Evolutionary conservation across 129 eudicot genomes (phyloP).

Genomic region (Tanacetum coccineum): DNA sequence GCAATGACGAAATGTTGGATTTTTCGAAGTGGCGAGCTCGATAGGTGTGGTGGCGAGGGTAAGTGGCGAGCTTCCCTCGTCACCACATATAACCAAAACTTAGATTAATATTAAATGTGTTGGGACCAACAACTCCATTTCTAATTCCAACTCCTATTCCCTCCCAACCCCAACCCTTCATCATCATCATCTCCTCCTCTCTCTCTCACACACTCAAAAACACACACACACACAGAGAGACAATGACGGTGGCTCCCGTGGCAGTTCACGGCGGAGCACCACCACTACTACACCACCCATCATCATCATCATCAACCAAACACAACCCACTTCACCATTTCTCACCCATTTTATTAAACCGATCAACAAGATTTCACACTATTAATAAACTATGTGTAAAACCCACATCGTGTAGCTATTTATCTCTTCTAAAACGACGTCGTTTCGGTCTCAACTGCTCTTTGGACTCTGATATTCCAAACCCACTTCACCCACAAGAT

Average conservation of each 20-base stretch:
- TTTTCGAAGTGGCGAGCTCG: no score
- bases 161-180: slow-evolving; percentile 20
- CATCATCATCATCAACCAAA: neutral
- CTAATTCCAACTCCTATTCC: slow-evolving; percentile 21
- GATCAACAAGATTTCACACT: slow-evolving; percentile 15
- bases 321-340: slow-evolving; percentile 8
- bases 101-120: slow-evolving; percentile 9
- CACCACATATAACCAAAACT: no score
- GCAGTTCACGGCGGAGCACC: slow-evolving; percentile 30
- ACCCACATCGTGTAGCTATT: neutral
- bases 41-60: no score
- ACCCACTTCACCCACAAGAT: slow-evolving; percentile 40
- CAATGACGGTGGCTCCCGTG: slow-evolving; percentile 27
- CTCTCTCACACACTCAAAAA: slow-evolving; percentile 5
- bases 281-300: slow-evolving; percentile 16
- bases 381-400: neutral
- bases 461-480: slow-evolving; percentile 57
- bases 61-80: no score
- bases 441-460: slow-evolving; percentile 38
- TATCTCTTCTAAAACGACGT: slow-evolving; percentile 5
- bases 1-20: no score
- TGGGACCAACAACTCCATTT: slow-evolving; percentile 16
- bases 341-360: slow-evolving; percentile 3
- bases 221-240: neutral
- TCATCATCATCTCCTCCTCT: slow-evolving; percentile 21